A percentile compares a stretch with the other conserved stretches of the same genome.
These are phyloP conservation scores for Lasiosphaeris hirsuta DNA, from an alignment of 495 filamentous ascomycete genomes.

Conservation along the genomic window DNA sequence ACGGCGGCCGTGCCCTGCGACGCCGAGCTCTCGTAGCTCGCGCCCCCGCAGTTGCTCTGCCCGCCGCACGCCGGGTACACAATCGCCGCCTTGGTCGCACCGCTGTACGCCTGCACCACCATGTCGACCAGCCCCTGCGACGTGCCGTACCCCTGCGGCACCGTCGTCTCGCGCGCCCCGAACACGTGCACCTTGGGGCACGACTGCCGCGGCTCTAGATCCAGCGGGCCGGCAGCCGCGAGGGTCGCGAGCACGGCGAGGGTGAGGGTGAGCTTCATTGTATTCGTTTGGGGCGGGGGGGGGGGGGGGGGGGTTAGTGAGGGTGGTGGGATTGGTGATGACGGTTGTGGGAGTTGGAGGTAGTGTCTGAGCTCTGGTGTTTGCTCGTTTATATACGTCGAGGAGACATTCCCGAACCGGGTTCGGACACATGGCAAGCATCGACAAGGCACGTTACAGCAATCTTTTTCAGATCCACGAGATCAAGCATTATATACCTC, in stretches of 20 bases:
- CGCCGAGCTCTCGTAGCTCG: conserved; percentile 53
- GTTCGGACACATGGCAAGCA: neutral
- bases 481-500: neutral
- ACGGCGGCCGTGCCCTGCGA: conserved; percentile 51
- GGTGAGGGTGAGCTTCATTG: conserved; percentile 24
- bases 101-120: conserved; percentile 49
- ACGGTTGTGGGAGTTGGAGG: neutral
- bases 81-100: conserved; percentile 56
- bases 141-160: conserved; percentile 52
- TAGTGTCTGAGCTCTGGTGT: neutral
- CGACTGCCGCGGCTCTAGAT: conserved; percentile 31
- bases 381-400: neutral
- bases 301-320: neutral
- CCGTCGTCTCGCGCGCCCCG: conserved; percentile 64
- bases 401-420: neutral
- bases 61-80: conserved; percentile 49
- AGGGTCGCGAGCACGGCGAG: conserved; percentile 25
- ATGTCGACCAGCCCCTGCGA: conserved; percentile 52
- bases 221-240: conserved; percentile 21
- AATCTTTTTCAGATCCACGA: neutral
- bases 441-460: neutral
- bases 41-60: conserved; percentile 43
- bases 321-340: neutral
- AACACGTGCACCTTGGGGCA: conserved; percentile 58
- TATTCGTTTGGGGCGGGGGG: conserved; percentile 4